Evolutionary conservation across 371 early-diverging fungal genomes (phyloP), one percentile per base, ranked within the genome.

Genomic region (Coemansia sp.): DNA sequence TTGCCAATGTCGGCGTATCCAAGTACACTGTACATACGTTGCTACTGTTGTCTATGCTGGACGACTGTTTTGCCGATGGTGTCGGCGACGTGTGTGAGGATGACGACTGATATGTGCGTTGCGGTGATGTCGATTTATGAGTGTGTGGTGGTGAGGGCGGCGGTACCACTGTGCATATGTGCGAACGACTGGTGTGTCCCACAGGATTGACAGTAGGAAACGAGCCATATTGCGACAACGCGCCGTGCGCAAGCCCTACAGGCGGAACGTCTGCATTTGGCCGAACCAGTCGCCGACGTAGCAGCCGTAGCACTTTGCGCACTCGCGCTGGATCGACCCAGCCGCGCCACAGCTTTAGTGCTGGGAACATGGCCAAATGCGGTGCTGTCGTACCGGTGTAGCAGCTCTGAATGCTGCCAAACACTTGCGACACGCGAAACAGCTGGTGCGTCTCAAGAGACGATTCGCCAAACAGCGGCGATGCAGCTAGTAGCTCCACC

Each of bases 391-490:
- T 20, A n/a, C 18, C 14, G 8, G 28, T 9, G 53, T 64, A 61
- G 23, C 61, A 64, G 28, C 40, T 25, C 56, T 75, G 77, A 39
- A 72, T 61, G 33, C 48, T 58, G 18, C 51, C 51, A 51, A 58
- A 72, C 8, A 65, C 48, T 37, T 75, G 77, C 21, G 77, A 72
- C 18, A 62, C 62, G 50, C 77, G 73, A 44, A 65, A 64, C 50
- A 72, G 47, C 54, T 72, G 77, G 28, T 68, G 73, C 4, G 77
- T 67, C 54, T 75, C 77, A 2, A 68, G 59, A 0, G 72, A 58
- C 1, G 77, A 71, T 54, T 72, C 77, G 50, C 40, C 20, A 25
- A 68, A 75, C 40, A 75, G 55, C 47, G 72, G 62, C 18, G 77
- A 75, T 5, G 57, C 21, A 1, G 72, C 67, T 21, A 72, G 28